A percentile compares a stretch with the other conserved stretches of the same genome.
phyloP scores from a whole-genome alignment of 2,329 filamentous ascomycete species.

The Colletotrichum plurivorum region DNA sequence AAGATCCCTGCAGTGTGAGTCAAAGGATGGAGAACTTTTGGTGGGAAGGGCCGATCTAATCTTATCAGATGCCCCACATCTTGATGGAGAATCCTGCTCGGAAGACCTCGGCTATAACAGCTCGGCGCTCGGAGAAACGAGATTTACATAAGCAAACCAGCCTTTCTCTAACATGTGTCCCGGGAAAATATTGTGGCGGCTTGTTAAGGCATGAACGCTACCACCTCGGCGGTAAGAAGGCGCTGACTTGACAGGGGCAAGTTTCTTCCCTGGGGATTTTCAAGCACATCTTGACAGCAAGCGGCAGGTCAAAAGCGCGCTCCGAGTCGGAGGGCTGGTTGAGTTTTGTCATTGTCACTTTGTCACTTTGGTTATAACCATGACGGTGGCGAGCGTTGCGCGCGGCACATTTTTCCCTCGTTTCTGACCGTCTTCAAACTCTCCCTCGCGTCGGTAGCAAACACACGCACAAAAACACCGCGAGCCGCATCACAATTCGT shows the following conservation, averaged over 20 bases:
- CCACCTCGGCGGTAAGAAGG: constrained; percentile 24
- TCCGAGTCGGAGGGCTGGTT: constrained; percentile 33
- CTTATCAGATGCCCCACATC: constrained; percentile 39
- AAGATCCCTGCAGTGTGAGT: constrained; percentile 37
- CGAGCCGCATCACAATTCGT: too few species aligned
- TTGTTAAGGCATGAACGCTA: constrained; percentile 13
- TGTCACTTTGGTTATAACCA: constrained; percentile 39
- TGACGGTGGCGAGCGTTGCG: constrained; percentile 25
- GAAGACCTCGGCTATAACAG: constrained; percentile 17
- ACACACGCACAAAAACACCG: too few species aligned
- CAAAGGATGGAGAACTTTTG: constrained; percentile 28
- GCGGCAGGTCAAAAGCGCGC: constrained; percentile 28
- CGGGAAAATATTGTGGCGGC: too few species aligned
- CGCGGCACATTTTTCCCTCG: constrained; percentile 22
- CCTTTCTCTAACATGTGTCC: background rate
- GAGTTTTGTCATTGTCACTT: constrained; percentile 35
- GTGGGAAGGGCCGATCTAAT: constrained; percentile 39
- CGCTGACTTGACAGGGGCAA: constrained; percentile 31
- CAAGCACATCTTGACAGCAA: constrained; percentile 36
- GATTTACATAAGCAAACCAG: constrained; percentile 20
- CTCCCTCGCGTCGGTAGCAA: constrained; percentile 3
- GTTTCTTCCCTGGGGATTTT: constrained; percentile 37
- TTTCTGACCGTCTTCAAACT: constrained; percentile 25
- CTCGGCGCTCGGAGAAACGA: constrained; percentile 31
- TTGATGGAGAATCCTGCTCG: background rate